Conservation (phyloP, 805 yeast genomes). For the Spathaspora arborariae region DNA sequence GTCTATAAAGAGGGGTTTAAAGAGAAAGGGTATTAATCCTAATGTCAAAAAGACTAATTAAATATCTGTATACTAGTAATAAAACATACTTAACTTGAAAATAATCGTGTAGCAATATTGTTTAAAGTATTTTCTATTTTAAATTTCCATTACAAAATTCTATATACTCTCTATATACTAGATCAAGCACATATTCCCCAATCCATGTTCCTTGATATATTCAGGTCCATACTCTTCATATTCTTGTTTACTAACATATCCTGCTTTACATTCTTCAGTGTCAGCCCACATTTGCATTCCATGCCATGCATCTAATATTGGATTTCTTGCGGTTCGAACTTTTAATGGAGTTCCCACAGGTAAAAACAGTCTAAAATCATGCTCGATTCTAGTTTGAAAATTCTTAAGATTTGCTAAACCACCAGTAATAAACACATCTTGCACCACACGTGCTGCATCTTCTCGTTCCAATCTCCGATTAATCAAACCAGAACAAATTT, state of each 20-base stretch:
- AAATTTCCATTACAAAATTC: not conserved
- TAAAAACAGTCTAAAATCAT: slow-evolving; percentile 65
- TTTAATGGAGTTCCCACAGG: slow-evolving; percentile 64
- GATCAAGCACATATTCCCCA: slow-evolving; percentile 56
- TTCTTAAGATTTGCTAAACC: slow-evolving; percentile 70
- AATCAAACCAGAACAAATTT: slow-evolving; percentile 65
- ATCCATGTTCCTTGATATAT: slow-evolving; percentile 78
- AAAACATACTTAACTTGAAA: not conserved
- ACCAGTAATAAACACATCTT: slow-evolving; percentile 81
- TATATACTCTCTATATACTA: slow-evolving; percentile 2
- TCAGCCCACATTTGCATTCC: slow-evolving; percentile 85
- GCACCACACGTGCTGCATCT: slow-evolving; percentile 48
- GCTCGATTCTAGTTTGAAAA: slow-evolving; percentile 60
- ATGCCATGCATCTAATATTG: slow-evolving; percentile 82
- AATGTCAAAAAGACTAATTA: slow-evolving; percentile 23
- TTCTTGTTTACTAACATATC: slow-evolving; percentile 62
- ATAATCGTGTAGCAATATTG: not conserved
- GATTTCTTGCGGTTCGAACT: slow-evolving; percentile 63
- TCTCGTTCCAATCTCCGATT: slow-evolving; percentile 55
- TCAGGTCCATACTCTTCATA: slow-evolving; percentile 89
- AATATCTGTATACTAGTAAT: slow-evolving; percentile 6
- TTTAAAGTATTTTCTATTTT: not conserved
- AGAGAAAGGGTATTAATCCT: slow-evolving; percentile 73
- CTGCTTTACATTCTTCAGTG: slow-evolving; percentile 40
- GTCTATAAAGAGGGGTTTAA: slow-evolving; percentile 60